These are phyloP conservation scores for Cenococcum geophilum DNA, from an alignment of 495 filamentous ascomycete species.

Conservation along the genomic window DNA sequence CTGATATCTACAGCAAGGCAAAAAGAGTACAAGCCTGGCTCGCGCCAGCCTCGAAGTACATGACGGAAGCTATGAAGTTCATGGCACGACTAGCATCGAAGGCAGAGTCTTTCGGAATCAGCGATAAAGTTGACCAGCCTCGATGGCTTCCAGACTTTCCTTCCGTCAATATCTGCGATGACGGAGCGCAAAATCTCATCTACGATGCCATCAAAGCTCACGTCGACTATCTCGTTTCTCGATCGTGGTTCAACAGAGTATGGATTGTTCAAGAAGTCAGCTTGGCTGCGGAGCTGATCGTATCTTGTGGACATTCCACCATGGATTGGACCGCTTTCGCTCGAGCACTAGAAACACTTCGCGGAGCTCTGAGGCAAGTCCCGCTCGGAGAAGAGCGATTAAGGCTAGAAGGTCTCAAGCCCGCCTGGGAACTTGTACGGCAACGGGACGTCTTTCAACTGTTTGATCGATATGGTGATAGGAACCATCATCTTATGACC, in stretches of 20 bases:
- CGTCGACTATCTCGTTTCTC: not conserved
- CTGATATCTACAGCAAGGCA: not conserved
- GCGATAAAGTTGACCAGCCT: no score
- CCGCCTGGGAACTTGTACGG: not conserved
- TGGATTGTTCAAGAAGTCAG: constrained; percentile 1
- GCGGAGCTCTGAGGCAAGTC: no score
- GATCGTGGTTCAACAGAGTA: not conserved
- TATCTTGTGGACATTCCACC: not conserved
- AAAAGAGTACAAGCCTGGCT: not conserved
- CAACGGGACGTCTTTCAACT: not conserved
- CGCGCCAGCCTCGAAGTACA: not conserved
- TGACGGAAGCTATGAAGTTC: not conserved
- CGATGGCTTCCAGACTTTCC: no score
- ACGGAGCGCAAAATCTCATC: not conserved
- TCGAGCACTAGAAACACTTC: no score
- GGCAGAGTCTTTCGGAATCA: no score
- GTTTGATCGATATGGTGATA: no score
- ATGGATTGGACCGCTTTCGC: not conserved
- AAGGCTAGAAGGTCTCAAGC: no score
- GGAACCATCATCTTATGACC: no score
- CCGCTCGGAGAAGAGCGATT: no score
- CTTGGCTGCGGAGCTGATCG: not conserved
- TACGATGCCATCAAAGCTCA: no score
- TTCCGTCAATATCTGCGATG: not conserved
- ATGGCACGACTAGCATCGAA: no score